A percentile compares a stretch with the other conserved stretches of the same genome.
These are phyloP conservation scores for Geotrichum histeridarum DNA, from an alignment of 1,139 yeast genomes.

Conservation along the genomic window DNA sequence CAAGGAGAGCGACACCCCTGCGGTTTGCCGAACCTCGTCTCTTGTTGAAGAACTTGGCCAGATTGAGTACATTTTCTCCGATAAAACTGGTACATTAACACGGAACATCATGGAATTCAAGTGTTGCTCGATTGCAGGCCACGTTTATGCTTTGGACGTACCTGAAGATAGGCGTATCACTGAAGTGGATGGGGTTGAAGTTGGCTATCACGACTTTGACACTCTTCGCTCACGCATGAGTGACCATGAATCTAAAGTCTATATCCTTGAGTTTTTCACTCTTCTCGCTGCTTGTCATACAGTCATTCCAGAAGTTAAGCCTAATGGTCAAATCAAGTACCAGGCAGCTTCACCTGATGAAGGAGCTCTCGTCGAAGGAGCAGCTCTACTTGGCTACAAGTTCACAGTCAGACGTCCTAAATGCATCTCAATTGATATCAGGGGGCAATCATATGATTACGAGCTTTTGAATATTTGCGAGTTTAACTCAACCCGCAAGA, in stretches of 20 bases:
- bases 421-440: slow-evolving; percentile 60
- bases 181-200: slow-evolving; percentile 69
- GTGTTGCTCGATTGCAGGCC: slow-evolving; percentile 90
- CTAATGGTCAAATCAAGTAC: slow-evolving; percentile 57
- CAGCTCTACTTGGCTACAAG: slow-evolving; percentile 79
- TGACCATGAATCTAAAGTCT: slow-evolving; percentile 47
- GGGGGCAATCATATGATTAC: slow-evolving; percentile 51
- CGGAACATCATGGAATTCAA: slow-evolving; percentile 95
- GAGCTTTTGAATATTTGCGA: slow-evolving; percentile 88
- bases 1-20: slow-evolving; percentile 83
- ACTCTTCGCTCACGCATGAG: slow-evolving; percentile 53
- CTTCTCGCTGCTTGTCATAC: slow-evolving; percentile 92
- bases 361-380: slow-evolving; percentile 97
- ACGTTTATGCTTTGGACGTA: slow-evolving; percentile 77
- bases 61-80: slow-evolving; percentile 84
- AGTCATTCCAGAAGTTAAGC: slow-evolving; percentile 83
- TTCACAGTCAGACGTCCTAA: slow-evolving; percentile 84
- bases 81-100: slow-evolving; percentile 44
- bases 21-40: slow-evolving; percentile 90
- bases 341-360: slow-evolving; percentile 99
- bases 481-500: slow-evolving; percentile 91
- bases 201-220: slow-evolving; percentile 72
- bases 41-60: slow-evolving; percentile 96
- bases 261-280: slow-evolving; percentile 77
- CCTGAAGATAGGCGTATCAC: slow-evolving; percentile 85